phyloP scores from a whole-genome alignment of 768 basidiomycete genomes.

The Sistotremastrum suecicum region DNA sequence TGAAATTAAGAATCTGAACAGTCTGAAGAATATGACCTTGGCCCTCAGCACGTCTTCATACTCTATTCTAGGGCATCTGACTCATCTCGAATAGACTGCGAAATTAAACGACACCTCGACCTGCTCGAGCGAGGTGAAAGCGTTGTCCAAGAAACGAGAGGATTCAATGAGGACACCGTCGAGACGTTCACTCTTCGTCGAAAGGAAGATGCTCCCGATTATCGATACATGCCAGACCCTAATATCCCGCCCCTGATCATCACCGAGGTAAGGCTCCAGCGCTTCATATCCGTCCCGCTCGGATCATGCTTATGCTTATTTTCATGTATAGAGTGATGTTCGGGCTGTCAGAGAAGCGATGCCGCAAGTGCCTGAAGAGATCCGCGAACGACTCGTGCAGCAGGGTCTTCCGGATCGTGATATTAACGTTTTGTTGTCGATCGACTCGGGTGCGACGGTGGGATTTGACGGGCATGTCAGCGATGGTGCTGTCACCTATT shows the following conservation, averaged over 20 bases:
- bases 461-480: conserved; percentile 42
- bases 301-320: conserved; percentile 16
- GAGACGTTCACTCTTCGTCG: conserved; percentile 72
- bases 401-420: conserved; percentile 49
- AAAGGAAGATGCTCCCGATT: conserved; percentile 93
- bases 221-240: conserved; percentile 96
- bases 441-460: conserved; percentile 55
- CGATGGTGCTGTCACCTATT: conserved; percentile 57
- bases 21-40: conserved; percentile 66
- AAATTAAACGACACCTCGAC: conserved; percentile 65
- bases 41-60: conserved; percentile 55
- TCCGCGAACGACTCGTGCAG: conserved; percentile 38
- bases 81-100: conserved; percentile 41
- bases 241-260: conserved; percentile 69
- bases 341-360: conserved; percentile 30
- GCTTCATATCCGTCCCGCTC: not conserved
- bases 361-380: conserved; percentile 66
- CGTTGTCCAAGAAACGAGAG: conserved; percentile 78
- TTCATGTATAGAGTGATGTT: conserved; percentile 37
- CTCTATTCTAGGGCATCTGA: not conserved
- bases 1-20: conserved; percentile 96
- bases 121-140: conserved; percentile 28
- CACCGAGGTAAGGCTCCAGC: conserved; percentile 25
- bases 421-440: conserved; percentile 56
- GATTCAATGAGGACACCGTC: conserved; percentile 70